These are phyloP conservation scores for Polytrichum commune DNA, from an alignment of 225 moss, liverwort and hornwort genomes.

Conservation along the genomic window DNA sequence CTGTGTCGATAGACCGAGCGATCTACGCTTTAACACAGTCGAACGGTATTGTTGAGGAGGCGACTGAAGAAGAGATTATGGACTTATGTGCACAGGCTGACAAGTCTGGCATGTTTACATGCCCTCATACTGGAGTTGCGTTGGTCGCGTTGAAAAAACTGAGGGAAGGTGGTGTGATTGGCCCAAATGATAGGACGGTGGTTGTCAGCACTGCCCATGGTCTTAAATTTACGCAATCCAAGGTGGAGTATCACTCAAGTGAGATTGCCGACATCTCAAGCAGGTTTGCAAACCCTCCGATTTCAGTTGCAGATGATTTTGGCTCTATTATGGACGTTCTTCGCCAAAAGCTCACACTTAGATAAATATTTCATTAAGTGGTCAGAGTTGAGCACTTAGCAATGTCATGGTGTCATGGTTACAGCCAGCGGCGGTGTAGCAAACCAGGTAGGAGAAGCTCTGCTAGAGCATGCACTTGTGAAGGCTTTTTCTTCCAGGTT, in stretches of 20 bases:
- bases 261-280: conserved; percentile 44
- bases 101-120: conserved; percentile 59
- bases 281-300: conserved; percentile 38
- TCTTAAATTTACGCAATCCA: conserved; percentile 57
- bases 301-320: conserved; percentile 50
- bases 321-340: conserved; percentile 62
- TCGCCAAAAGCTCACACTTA: conserved; percentile 47
- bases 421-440: no score
- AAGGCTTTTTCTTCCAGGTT: no score
- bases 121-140: conserved; percentile 59
- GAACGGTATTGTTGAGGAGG: conserved; percentile 60
- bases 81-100: conserved; percentile 55
- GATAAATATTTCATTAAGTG: conserved; percentile 11
- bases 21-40: conserved; percentile 36
- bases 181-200: conserved; percentile 42
- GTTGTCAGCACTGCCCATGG: conserved; percentile 61
- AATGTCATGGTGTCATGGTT: no score
- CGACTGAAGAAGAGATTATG: conserved; percentile 63
- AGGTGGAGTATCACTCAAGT: conserved; percentile 57
- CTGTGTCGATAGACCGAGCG: conserved; percentile 54
- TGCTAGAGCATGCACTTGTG: no score
- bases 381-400: no score
- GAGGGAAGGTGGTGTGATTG: conserved; percentile 38
- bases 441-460: no score
- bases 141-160: conserved; percentile 51